Percentiles rank a stretch among this genome's conserved stretches.
Evolutionary conservation across 2,329 filamentous ascomycete species (phyloP).

Genomic region (Cercospora sesami): DNA sequence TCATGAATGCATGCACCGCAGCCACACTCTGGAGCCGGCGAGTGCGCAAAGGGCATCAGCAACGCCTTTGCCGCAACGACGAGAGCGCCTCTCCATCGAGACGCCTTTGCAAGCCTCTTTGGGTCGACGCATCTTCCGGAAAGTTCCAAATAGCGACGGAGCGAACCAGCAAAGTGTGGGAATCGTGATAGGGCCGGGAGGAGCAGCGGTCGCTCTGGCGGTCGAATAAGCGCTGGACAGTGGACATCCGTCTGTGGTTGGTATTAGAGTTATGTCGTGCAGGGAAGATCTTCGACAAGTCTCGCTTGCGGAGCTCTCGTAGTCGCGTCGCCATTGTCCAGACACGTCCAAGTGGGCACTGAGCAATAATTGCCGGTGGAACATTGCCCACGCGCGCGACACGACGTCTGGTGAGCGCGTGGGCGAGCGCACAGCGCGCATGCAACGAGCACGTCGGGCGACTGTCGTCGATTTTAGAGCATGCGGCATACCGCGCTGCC

Average conservation of each 20-base stretch:
- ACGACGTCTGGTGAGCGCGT: neutral
- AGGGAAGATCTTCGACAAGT: constrained; percentile 13
- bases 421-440: neutral
- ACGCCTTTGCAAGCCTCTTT: neutral
- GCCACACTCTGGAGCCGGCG: neutral
- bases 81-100: neutral
- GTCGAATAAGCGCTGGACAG: neutral
- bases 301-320: constrained; percentile 17
- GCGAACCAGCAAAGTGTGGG: neutral
- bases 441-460: neutral
- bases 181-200: neutral
- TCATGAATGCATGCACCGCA: neutral
- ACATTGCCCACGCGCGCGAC: neutral
- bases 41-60: neutral
- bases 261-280: constrained; percentile 21
- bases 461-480: constrained; percentile 1
- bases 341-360: neutral
- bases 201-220: neutral
- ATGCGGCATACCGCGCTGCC: constrained; percentile 5
- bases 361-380: neutral
- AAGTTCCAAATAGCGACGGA: constrained; percentile 1
- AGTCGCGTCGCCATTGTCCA: neutral
- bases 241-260: constrained; percentile 1
- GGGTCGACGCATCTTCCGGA: neutral
- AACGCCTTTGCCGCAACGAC: neutral